Percentiles rank a stretch among this genome's conserved stretches.
These are phyloP conservation scores for Lantana camara DNA, from an alignment of 257 asterid species.

Conservation along the genomic window DNA sequence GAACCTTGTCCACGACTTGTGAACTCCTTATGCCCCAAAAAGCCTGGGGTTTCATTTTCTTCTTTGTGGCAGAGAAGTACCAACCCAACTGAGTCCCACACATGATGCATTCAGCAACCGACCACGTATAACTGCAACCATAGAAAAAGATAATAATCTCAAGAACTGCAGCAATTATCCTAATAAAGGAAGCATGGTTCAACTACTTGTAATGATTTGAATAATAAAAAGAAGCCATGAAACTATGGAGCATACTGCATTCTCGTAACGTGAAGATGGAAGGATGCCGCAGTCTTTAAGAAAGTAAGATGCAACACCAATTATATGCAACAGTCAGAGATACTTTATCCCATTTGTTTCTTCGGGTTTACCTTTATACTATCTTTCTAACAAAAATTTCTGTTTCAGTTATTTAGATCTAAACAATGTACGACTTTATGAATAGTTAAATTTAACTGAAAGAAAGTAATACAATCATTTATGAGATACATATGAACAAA, in stretches of 20 bases:
- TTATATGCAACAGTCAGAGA: neutral
- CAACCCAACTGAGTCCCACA: constrained; percentile 88
- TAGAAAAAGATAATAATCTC: constrained; percentile 1
- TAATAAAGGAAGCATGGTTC: neutral
- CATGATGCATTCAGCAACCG: constrained; percentile 74
- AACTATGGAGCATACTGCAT: neutral
- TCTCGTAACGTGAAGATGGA: neutral
- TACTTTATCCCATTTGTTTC: neutral
- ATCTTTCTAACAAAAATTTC: neutral
- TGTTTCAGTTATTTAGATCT: neutral
- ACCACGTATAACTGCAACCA: constrained; percentile 85
- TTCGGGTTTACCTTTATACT: neutral
- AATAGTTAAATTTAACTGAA: neutral
- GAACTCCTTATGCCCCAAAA: constrained; percentile 96
- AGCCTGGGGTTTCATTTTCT: constrained; percentile 67
- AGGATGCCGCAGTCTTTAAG: neutral
- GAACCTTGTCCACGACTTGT: constrained; percentile 66
- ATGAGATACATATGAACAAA: neutral
- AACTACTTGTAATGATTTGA: constrained; percentile 9
- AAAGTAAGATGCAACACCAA: neutral
- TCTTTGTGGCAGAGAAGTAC: constrained; percentile 75
- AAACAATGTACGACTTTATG: neutral
- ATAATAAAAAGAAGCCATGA: constrained; percentile 8
- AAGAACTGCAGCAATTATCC: constrained; percentile 16
- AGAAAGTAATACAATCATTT: neutral